A percentile compares a stretch with the other conserved stretches of the same genome.
Evolutionary conservation across 1,139 yeast species (phyloP).

Genomic region (Geotrichum aggregatum): DNA sequence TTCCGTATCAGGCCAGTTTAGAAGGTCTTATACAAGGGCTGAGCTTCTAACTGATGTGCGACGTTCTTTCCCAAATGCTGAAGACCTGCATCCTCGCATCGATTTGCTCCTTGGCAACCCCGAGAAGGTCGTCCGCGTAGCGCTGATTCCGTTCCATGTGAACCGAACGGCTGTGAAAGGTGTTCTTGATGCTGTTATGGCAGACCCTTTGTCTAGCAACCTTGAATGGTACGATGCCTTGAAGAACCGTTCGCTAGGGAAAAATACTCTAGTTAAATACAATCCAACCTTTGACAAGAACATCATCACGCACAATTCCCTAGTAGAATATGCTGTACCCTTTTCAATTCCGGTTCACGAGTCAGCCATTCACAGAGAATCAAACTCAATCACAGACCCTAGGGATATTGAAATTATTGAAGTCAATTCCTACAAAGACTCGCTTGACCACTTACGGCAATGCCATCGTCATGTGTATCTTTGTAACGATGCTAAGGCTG

Average conservation of each 20-base stretch:
- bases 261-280: slow-evolving; percentile 36
- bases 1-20: background rate
- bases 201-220: slow-evolving; percentile 39
- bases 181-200: slow-evolving; percentile 35
- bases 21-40: background rate
- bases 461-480: slow-evolving; percentile 35
- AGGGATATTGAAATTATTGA: slow-evolving; percentile 24
- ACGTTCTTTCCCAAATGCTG: slow-evolving; percentile 11
- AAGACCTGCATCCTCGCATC: slow-evolving; percentile 28
- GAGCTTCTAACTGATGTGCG: slow-evolving; percentile 7
- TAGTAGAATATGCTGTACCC: slow-evolving; percentile 39
- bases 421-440: slow-evolving; percentile 34
- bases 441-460: slow-evolving; percentile 30
- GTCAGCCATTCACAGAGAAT: slow-evolving; percentile 10
- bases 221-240: slow-evolving; percentile 36
- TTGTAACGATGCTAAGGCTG: slow-evolving; percentile 25
- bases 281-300: slow-evolving; percentile 32
- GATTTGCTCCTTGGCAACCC: slow-evolving; percentile 19
- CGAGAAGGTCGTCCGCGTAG: slow-evolving; percentile 25
- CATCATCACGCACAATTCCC: slow-evolving; percentile 37
- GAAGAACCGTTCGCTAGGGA: slow-evolving; percentile 33
- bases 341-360: slow-evolving; percentile 25
- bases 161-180: slow-evolving; percentile 30
- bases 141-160: slow-evolving; percentile 33
- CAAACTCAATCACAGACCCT: slow-evolving; percentile 13